Percentiles rank a stretch among this genome's conserved stretches.
phyloP scores from a whole-genome alignment of 179 eudicot genomes.

The Patellifolia procumbens region DNA sequence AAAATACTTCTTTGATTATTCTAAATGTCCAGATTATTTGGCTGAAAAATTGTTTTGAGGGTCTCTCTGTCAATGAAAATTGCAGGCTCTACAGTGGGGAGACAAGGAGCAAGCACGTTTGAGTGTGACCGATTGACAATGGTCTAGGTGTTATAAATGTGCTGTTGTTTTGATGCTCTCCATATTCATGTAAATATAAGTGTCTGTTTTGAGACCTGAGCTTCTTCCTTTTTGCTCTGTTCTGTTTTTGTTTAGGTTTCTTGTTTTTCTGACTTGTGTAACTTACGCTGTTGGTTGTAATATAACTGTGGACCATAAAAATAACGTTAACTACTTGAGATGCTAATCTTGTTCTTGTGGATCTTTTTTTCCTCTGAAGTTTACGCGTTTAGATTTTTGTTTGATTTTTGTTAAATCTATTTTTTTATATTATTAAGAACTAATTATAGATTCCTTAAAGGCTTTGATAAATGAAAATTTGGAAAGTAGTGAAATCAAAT shows the following conservation, averaged over 20 bases:
- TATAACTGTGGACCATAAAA: neutral
- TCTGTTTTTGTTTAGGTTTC: neutral
- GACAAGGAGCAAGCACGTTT: slow-evolving; percentile 62
- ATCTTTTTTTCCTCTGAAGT: too few relatives aligned
- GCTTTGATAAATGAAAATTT: too few relatives aligned
- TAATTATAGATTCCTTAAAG: too few relatives aligned
- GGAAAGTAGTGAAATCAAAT: too few relatives aligned
- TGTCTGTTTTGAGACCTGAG: slow-evolving; percentile 14
- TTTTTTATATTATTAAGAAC: too few relatives aligned
- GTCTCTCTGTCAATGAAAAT: neutral
- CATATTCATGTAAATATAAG: slow-evolving; percentile 24
- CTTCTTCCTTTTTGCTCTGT: neutral
- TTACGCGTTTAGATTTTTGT: too few relatives aligned
- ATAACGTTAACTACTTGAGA: neutral
- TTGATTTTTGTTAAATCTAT: too few relatives aligned
- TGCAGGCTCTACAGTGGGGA: slow-evolving; percentile 86
- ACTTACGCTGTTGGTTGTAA: slow-evolving; percentile 1
- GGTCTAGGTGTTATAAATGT: neutral
- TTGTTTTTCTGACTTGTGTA: neutral
- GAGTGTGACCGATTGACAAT: neutral
- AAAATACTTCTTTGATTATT: too few relatives aligned
- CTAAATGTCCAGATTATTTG: neutral
- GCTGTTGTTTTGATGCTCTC: neutral
- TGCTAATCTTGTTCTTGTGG: neutral
- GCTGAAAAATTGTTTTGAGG: neutral